These are phyloP conservation scores for Botrytis porri DNA, from an alignment of 2,329 filamentous ascomycete species.

Conservation along the genomic window DNA sequence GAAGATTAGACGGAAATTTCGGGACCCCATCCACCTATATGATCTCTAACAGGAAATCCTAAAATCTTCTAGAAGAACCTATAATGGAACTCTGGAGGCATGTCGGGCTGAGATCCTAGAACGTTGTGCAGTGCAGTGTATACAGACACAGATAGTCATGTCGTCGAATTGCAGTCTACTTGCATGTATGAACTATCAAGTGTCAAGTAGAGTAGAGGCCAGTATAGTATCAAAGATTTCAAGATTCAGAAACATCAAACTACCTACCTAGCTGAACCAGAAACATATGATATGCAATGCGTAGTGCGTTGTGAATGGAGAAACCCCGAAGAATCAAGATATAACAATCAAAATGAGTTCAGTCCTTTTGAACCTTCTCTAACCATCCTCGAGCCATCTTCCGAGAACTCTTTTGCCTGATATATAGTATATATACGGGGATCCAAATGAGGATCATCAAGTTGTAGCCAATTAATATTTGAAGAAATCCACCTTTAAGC, in stretches of 20 bases:
- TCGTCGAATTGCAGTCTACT: background rate
- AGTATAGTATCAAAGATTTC: background rate
- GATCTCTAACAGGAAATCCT: background rate
- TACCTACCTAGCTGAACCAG: background rate
- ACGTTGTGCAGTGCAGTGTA: background rate
- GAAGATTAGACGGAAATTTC: background rate
- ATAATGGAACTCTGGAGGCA: background rate
- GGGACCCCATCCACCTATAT: background rate
- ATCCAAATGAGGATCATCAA: constrained; percentile 15
- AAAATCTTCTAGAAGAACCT: constrained; percentile 17
- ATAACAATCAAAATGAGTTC: background rate
- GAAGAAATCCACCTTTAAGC: background rate
- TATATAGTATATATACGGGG: background rate
- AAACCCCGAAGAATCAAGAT: constrained; percentile 1
- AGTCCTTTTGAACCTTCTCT: background rate
- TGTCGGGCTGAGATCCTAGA: background rate
- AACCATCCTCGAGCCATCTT: background rate
- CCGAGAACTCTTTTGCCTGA: background rate
- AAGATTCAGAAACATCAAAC: background rate
- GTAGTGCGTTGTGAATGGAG: background rate
- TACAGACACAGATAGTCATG: background rate
- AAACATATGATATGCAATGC: background rate
- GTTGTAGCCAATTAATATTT: background rate
- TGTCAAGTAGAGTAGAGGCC: background rate
- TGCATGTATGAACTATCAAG: background rate